These are phyloP conservation scores for Tricladium varicosporioides DNA, from an alignment of 2,329 filamentous ascomycete species.

Conservation along the genomic window DNA sequence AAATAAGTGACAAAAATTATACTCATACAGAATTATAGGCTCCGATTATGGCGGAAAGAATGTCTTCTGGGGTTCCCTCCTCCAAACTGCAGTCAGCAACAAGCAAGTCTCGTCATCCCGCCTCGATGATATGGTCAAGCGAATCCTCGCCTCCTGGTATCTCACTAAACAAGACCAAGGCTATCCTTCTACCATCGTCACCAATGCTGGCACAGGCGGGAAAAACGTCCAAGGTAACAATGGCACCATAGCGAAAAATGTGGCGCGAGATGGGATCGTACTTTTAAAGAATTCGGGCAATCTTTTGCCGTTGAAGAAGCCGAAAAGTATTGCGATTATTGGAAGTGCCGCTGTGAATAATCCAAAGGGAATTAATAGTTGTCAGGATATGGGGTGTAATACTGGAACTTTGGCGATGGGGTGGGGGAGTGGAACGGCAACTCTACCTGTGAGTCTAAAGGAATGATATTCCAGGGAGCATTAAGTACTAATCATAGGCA, in stretches of 20 bases:
- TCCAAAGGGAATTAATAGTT: slow-evolving; percentile 61
- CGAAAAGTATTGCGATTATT: slow-evolving; percentile 40
- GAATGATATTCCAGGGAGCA: slow-evolving; percentile 55
- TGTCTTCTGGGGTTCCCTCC: neutral
- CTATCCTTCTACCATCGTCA: slow-evolving; percentile 47
- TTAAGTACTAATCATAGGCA: slow-evolving; percentile 56
- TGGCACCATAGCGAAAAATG: slow-evolving; percentile 44
- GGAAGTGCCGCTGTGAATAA: slow-evolving; percentile 50
- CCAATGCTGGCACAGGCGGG: slow-evolving; percentile 19
- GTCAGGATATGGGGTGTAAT: slow-evolving; percentile 53
- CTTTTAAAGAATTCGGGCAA: slow-evolving; percentile 63
- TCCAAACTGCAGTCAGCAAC: neutral
- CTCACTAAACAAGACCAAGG: slow-evolving; percentile 44
- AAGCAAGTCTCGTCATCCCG: neutral
- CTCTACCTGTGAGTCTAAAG: slow-evolving; percentile 36
- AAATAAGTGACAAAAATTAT: too few species aligned
- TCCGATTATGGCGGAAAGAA: neutral
- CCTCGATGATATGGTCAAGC: slow-evolving; percentile 32
- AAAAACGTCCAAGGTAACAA: slow-evolving; percentile 50
- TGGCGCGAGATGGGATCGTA: slow-evolving; percentile 53
- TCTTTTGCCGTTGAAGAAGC: slow-evolving; percentile 44
- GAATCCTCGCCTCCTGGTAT: slow-evolving; percentile 62
- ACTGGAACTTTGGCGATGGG: slow-evolving; percentile 65
- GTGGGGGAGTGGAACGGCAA: slow-evolving; percentile 73
- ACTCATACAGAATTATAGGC: neutral